A percentile compares a stretch with the other conserved stretches of the same genome.
phyloP scores from a whole-genome alignment of 2,329 filamentous ascomycete species.

The Mycocentrospora acerina region DNA sequence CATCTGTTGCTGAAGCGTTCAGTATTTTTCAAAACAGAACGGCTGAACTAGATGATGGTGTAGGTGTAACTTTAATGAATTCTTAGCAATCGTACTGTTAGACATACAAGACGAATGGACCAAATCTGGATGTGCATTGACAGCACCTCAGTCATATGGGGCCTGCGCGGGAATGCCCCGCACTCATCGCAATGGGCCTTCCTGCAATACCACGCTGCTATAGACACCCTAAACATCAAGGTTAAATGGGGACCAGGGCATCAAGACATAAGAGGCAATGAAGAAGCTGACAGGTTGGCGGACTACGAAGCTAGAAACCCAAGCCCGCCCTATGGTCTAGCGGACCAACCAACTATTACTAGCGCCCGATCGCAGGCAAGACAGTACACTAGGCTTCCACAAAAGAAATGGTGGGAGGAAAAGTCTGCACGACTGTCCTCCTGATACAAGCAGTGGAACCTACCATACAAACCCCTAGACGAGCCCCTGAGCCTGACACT shows the following conservation, averaged over 20 bases:
- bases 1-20: no score
- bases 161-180: conserved; percentile 2
- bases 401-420: conserved; percentile 1
- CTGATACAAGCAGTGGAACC: conserved; percentile 3
- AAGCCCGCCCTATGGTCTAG: neutral
- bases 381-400: neutral
- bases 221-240: neutral
- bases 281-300: neutral
- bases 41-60: no score
- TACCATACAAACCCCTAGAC: neutral
- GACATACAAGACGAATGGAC: no score
- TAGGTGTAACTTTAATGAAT: no score
- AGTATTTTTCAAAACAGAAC: no score
- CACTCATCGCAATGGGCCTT: conserved; percentile 6
- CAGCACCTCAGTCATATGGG: conserved; percentile 8
- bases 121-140: conserved; percentile 10
- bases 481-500: conserved; percentile 1
- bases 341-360: neutral
- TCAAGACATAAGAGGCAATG: conserved; percentile 1
- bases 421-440: conserved; percentile 3
- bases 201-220: conserved; percentile 4
- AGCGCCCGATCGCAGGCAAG: neutral
- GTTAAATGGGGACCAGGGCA: conserved; percentile 2
- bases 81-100: no score
- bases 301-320: neutral